A percentile compares a stretch with the other conserved stretches of the same genome.
phyloP scores from a whole-genome alignment of 257 asterid genomes.

The Solanum dulcamara region DNA sequence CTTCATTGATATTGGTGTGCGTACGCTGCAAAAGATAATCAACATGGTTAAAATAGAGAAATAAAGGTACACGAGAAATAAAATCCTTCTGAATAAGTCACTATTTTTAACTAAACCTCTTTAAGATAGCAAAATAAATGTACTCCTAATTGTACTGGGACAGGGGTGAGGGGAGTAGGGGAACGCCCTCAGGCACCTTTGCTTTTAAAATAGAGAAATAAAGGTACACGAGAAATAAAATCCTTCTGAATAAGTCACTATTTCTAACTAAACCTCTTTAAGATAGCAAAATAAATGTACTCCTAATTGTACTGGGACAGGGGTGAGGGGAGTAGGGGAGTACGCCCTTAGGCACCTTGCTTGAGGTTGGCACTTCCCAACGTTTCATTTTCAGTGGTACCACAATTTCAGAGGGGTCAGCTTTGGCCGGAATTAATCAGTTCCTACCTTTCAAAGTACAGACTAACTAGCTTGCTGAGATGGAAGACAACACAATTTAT shows the following conservation, averaged over 20 bases:
- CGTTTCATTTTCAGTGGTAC: not conserved
- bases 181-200: too few species aligned
- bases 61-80: not conserved
- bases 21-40: slow-evolving; percentile 70
- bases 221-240: too few species aligned
- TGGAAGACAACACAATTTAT: not conserved
- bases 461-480: not conserved
- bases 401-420: not conserved
- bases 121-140: not conserved
- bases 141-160: not conserved
- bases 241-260: too few species aligned
- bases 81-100: not conserved
- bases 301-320: not conserved
- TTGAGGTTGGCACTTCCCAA: not conserved
- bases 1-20: slow-evolving; percentile 98
- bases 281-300: not conserved
- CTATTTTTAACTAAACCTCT: not conserved
- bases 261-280: not conserved
- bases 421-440: not conserved
- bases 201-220: too few species aligned
- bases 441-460: not conserved
- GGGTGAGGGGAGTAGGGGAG: not conserved
- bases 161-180: not conserved
- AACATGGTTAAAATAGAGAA: slow-evolving; percentile 19
- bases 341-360: not conserved